phyloP scores from a whole-genome alignment of 1,284 basidiomycete species.

The Bjerkandera adusta region DNA sequence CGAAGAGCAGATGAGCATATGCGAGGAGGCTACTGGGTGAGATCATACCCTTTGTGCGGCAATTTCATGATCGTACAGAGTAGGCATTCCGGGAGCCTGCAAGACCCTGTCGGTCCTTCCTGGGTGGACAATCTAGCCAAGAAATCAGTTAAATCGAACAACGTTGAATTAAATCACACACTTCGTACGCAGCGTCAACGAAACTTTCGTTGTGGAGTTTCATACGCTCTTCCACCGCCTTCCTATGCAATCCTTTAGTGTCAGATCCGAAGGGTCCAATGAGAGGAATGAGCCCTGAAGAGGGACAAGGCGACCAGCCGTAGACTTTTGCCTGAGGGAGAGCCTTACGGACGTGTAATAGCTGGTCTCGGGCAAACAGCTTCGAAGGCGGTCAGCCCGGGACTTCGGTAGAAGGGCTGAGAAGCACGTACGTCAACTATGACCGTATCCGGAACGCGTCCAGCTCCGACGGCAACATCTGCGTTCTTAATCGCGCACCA shows the following conservation, averaged over 20 bases:
- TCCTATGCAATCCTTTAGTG: background rate
- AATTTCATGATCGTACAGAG: slow-evolving; percentile 15
- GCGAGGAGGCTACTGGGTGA: background rate
- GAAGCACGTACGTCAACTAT: too few relatives aligned
- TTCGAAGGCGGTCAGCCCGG: too few relatives aligned
- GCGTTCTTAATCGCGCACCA: slow-evolving; percentile 2
- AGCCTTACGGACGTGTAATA: background rate
- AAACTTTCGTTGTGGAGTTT: background rate
- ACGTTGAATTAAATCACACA: background rate
- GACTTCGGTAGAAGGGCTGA: too few relatives aligned
- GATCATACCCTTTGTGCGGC: slow-evolving; percentile 10
- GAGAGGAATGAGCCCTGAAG: background rate
- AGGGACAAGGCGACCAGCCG: background rate
- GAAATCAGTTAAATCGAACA: background rate
- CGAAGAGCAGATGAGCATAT: background rate
- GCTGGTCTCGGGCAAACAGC: too few relatives aligned
- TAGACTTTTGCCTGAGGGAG: background rate
- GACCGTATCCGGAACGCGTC: too few relatives aligned
- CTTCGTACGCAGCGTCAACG: slow-evolving; percentile 4
- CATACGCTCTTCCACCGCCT: background rate
- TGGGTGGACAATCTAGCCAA: background rate
- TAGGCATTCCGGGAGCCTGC: slow-evolving; percentile 13
- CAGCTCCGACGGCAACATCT: too few relatives aligned
- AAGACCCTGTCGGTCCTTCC: slow-evolving; percentile 8
- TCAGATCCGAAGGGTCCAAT: background rate